Percentiles rank a stretch among this genome's conserved stretches.
These are phyloP conservation scores for Geosmithia flava DNA, from an alignment of 2,329 filamentous ascomycete genomes.

Conservation along the genomic window DNA sequence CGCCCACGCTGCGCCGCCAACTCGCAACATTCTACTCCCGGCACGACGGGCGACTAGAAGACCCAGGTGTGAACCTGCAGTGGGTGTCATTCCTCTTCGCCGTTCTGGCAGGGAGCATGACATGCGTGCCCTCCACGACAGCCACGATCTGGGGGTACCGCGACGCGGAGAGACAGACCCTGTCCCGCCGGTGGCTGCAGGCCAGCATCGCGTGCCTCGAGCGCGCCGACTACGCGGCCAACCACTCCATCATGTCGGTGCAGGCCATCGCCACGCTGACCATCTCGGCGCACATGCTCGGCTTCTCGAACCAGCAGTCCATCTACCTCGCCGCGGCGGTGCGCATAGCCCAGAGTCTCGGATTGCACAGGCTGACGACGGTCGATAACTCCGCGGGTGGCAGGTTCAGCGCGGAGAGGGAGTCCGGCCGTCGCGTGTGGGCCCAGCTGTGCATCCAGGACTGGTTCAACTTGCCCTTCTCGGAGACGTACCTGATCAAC, in stretches of 20 bases:
- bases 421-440: conserved; percentile 22
- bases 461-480: conserved; percentile 22
- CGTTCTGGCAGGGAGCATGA: conserved; percentile 27
- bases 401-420: conserved; percentile 7
- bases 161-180: conserved; percentile 21
- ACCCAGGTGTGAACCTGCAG: conserved; percentile 20
- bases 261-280: conserved; percentile 33
- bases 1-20: conserved; percentile 20
- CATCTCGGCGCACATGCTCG: conserved; percentile 34
- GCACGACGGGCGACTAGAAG: conserved; percentile 16
- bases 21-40: conserved; percentile 22
- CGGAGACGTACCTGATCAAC: conserved; percentile 23
- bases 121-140: conserved; percentile 20
- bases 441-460: conserved; percentile 23
- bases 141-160: conserved; percentile 29
- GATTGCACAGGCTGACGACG: conserved; percentile 24
- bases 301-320: conserved; percentile 31
- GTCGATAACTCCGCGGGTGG: conserved; percentile 1
- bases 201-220: conserved; percentile 30
- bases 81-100: conserved; percentile 32
- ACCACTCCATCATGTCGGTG: conserved; percentile 27
- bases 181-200: conserved; percentile 31
- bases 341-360: conserved; percentile 32
- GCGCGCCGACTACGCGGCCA: conserved; percentile 22
- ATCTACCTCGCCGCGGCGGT: conserved; percentile 29